Evolutionary conservation across 2,329 filamentous ascomycete species (phyloP), one percentile per base, ranked within the genome.

Genomic region (Trichoderma gracile): DNA sequence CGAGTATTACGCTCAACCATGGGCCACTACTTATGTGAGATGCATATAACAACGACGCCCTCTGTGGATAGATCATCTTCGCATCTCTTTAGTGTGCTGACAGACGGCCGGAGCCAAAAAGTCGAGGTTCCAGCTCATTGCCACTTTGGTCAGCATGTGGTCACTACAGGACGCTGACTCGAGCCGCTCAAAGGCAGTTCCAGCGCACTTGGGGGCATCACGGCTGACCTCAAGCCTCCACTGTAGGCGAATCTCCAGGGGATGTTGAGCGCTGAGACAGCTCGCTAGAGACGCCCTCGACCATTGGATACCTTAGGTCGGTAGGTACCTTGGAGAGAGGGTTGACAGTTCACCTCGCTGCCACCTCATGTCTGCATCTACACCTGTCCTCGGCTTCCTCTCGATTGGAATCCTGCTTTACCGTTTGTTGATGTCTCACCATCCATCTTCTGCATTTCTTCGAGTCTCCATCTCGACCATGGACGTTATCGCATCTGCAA

Each of bases 391-490:
- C 38, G 12, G n/a, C 23, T 46, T 38, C 12, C 12, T 38, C 33
- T 14, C 12, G 43, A 21, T 40, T 62, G 59, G 59, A 62, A 62
- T 62, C 21, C 40, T 23, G 23, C 59, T 21, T 14, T 5, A 40
- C 46, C 3, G 27, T n/a, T 40, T 62, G 40, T 46, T 46, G 40
- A 61, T 62, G 59, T 62, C 38, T 62, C 27, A 62, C 47, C 19
- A 38, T 45, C 19, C 19, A 25, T 33, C 10, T 3, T 54, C 15
- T 46, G 59, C 59, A 62, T 47, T 62, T 14, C n/a, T 52, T 46
- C 59, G 53, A 21, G 15, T 2, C 43, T 4, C 23, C 19, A 5
- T 38, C 33, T 38, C 33, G 12, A 38, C 6, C 19, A 59, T 49
- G 45, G 27, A 40, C 17, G 19, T n/a, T 27, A 15, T 49, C 59